Conservation (phyloP, 2,329 filamentous ascomycete species). For the Venturia effusa region DNA sequence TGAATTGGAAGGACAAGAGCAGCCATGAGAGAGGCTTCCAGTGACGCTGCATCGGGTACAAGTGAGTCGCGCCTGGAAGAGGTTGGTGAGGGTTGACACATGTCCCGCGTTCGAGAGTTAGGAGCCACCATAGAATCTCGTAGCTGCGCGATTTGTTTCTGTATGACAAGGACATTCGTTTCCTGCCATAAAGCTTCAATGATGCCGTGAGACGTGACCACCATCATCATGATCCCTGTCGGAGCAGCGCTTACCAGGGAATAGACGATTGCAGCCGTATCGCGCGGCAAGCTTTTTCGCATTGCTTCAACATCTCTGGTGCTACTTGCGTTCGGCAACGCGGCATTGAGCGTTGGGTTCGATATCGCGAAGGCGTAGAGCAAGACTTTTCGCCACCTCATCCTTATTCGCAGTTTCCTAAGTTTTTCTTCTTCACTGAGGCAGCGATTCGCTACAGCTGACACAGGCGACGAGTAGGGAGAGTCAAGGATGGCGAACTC, state of each 20-base stretch:
- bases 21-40: neutral
- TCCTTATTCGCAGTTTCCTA: neutral
- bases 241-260: conserved; percentile 12
- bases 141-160: conserved; percentile 10
- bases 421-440: neutral
- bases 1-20: neutral
- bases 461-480: neutral
- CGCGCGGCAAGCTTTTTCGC: conserved; percentile 9
- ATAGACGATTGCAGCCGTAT: conserved; percentile 12
- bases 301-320: conserved; percentile 8
- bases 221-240: conserved; percentile 12
- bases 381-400: conserved; percentile 7
- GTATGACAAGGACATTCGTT: conserved; percentile 8
- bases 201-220: conserved; percentile 11
- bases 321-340: neutral
- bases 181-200: conserved; percentile 13
- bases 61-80: neutral
- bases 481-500: neutral
- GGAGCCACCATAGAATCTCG: conserved; percentile 2
- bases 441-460: neutral
- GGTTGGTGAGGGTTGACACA: neutral
- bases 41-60: neutral
- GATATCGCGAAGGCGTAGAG: conserved; percentile 10
- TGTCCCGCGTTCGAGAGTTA: neutral
- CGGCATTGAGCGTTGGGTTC: conserved; percentile 12